Conservation (phyloP, 2,329 filamentous ascomycete species). For the Polychaeton citri region DNA sequence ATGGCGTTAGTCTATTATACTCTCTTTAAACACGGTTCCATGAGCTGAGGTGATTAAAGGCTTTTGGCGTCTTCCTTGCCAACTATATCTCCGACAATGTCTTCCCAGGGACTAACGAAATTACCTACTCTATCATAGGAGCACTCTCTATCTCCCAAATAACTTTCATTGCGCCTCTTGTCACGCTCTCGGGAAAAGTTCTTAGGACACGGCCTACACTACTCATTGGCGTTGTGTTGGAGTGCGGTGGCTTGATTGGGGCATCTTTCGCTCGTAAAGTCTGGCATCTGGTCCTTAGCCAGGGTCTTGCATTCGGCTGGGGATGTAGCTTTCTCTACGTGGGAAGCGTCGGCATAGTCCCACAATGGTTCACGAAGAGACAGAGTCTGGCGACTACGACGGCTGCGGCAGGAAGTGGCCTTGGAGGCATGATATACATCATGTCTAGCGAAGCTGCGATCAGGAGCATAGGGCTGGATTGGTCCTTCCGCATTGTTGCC, state of each 20-base stretch:
- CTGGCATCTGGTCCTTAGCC: constrained; percentile 61
- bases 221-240: constrained; percentile 50
- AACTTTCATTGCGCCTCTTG: constrained; percentile 52
- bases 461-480: constrained; percentile 44
- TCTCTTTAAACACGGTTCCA: too few relatives aligned
- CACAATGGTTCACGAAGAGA: constrained; percentile 57
- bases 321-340: constrained; percentile 66
- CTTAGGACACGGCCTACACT: constrained; percentile 51
- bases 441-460: constrained; percentile 55
- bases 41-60: constrained; percentile 28
- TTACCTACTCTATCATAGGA: constrained; percentile 64
- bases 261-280: constrained; percentile 55
- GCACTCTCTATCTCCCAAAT: constrained; percentile 52
- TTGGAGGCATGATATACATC: constrained; percentile 58
- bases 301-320: constrained; percentile 58
- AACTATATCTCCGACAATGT: constrained; percentile 52
- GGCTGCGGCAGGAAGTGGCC: constrained; percentile 51
- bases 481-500: constrained; percentile 51
- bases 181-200: constrained; percentile 43
- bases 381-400: constrained; percentile 56
- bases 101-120: constrained; percentile 46
- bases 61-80: constrained; percentile 55
- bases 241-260: constrained; percentile 49
- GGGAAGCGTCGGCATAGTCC: constrained; percentile 48
- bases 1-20: too few relatives aligned